phyloP scores from a whole-genome alignment of 2,329 filamentous ascomycete species.

The Fusarium dimerum region DNA sequence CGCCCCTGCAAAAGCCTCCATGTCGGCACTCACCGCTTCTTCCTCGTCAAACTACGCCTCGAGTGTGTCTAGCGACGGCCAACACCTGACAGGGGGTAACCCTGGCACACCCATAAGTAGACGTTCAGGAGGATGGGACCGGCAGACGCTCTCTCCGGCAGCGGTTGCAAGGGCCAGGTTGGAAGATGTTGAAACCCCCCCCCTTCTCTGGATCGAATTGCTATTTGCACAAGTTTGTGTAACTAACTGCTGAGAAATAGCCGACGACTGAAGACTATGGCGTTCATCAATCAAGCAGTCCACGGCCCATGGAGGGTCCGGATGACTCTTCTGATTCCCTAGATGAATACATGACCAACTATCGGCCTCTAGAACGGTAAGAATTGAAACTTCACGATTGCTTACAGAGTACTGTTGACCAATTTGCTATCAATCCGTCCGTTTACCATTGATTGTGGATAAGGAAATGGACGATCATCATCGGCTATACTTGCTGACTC shows the following conservation, averaged over 20 bases:
- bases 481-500: constrained; percentile 11
- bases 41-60: constrained; percentile 23
- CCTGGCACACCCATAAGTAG: constrained; percentile 23
- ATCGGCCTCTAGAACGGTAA: constrained; percentile 19
- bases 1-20: constrained; percentile 10
- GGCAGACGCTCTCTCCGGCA: constrained; percentile 23
- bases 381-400: no score
- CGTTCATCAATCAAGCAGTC: constrained; percentile 7
- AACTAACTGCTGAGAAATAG: constrained; percentile 12
- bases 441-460: constrained; percentile 4
- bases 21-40: constrained; percentile 21
- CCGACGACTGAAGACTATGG: constrained; percentile 8
- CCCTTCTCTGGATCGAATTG: constrained; percentile 1
- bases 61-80: constrained; percentile 22
- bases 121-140: constrained; percentile 26
- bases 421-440: not conserved
- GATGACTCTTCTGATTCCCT: constrained; percentile 25
- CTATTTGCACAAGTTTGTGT: constrained; percentile 1
- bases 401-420: no score
- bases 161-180: constrained; percentile 15
- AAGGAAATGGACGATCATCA: constrained; percentile 1
- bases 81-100: constrained; percentile 15
- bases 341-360: constrained; percentile 18
- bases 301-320: constrained; percentile 7
- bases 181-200: constrained; percentile 15